Conservation (phyloP, 208 protist genomes). For the Trichomonas vaginalis region DNA sequence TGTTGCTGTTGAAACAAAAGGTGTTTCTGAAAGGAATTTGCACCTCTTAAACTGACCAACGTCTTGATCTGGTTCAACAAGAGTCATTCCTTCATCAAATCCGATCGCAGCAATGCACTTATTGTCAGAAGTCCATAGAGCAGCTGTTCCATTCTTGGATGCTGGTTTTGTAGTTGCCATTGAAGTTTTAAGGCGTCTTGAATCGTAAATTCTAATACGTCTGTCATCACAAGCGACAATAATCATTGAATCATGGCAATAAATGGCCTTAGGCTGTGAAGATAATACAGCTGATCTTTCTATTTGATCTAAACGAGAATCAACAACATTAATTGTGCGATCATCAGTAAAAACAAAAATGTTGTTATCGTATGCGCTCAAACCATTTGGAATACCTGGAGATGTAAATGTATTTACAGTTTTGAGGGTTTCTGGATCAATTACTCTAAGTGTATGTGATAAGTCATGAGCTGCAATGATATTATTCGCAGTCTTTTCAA, state of each 20-base stretch:
- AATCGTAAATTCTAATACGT: background rate
- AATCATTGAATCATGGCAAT: too few relatives aligned
- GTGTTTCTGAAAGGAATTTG: background rate
- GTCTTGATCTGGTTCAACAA: background rate
- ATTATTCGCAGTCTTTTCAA: background rate
- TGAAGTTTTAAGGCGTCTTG: background rate
- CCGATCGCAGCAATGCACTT: background rate
- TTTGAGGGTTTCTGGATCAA: background rate
- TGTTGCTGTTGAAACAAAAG: background rate
- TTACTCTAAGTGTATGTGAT: background rate
- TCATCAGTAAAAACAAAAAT: background rate
- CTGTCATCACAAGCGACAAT: background rate
- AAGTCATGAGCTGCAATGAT: background rate
- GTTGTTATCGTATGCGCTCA: background rate
- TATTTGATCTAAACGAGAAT: background rate
- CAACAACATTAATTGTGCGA: background rate
- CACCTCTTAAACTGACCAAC: background rate
- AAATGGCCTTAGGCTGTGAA: background rate
- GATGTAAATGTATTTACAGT: background rate
- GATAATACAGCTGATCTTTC: background rate
- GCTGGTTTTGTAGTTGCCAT: background rate
- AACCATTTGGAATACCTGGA: background rate
- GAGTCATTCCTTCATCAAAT: slow-evolving; percentile 16
- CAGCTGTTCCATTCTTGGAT: background rate
- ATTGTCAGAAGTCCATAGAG: background rate